Conservation (phyloP, 2,329 filamentous ascomycete genomes). For the Hypoxylon sp. region DNA sequence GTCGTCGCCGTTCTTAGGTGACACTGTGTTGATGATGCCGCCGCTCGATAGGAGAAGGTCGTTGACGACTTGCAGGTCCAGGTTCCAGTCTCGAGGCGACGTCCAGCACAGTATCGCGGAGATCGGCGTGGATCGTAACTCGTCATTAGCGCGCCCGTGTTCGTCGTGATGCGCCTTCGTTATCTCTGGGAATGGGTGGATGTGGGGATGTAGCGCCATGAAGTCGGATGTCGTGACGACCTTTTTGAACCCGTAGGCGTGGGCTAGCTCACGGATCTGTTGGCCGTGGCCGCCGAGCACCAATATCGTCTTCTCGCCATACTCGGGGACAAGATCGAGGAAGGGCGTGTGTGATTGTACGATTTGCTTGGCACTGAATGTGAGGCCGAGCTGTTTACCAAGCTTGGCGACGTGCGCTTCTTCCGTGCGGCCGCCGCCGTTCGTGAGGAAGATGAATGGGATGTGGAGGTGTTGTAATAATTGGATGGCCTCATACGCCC, state of each 20-base stretch:
- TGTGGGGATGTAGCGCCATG: constrained; percentile 41
- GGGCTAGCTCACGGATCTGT: constrained; percentile 52
- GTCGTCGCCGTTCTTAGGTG: constrained; percentile 68
- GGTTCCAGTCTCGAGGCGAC: constrained; percentile 56
- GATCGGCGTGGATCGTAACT: constrained; percentile 40
- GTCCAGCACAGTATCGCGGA: constrained; percentile 56
- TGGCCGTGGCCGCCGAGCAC: constrained; percentile 66
- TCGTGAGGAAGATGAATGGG: constrained; percentile 81
- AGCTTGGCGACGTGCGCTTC: constrained; percentile 73
- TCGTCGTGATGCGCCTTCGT: constrained; percentile 54
- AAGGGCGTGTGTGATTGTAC: constrained; percentile 84
- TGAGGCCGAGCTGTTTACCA: constrained; percentile 65
- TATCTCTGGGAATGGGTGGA: constrained; percentile 57
- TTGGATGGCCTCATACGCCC: constrained; percentile 71
- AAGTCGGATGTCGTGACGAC: constrained; percentile 59
- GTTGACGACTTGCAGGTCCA: constrained; percentile 54
- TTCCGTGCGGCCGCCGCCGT: constrained; percentile 80
- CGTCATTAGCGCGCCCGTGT: constrained; percentile 56
- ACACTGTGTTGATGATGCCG: constrained; percentile 75
- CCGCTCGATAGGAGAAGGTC: constrained; percentile 57
- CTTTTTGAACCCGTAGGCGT: constrained; percentile 55
- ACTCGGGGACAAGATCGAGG: constrained; percentile 65
- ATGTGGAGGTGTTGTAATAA: constrained; percentile 73
- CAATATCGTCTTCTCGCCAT: constrained; percentile 67
- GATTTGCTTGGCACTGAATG: constrained; percentile 64